Evolutionary conservation across 2,329 filamentous ascomycete species (phyloP), one percentile per base, ranked within the genome.

Genomic region (Calonectria pseudoturangicola): DNA sequence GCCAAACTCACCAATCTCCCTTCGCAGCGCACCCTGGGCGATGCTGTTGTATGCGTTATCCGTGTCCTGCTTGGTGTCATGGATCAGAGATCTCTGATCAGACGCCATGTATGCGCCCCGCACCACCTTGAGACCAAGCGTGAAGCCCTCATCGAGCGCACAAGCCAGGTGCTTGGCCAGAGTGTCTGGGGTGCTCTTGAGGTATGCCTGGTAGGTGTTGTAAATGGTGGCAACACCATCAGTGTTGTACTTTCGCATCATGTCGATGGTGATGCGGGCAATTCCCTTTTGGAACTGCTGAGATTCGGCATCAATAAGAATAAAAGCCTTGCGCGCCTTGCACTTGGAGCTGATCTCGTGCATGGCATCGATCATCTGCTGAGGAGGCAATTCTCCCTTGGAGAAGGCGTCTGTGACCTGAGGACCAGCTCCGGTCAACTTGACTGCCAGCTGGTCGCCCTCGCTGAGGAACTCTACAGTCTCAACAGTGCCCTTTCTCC

Each of bases 191-290:
- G 87, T 88, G 64, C 82, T 82, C 79, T 88, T 88, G 21, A 91
- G 85, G 77, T 91, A 91, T 62, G 86, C 87, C 73, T 91, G 90
- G 81, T 91, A 91, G 1, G 89, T 90, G 76, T 86, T 90, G 77
- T 84, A 86, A 16, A 86, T 76, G n/a, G 83, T 77, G 10, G 78
- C 85, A 3, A 76, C 71, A 9, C 81, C 79, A 15, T 85, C 79
- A 0, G 80, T 82, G 77, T 88, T 88, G 80, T 81, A 85, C 70
- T 79, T 79, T 51, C 80, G 79, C 81, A 85, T 85, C 15, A 85
- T 73, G 18, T 84, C 79, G 16, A 86, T 74, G 2, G 82, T 81
- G 5, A 81, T 74, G 3, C 73, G 64, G 48, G 80, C 77, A 41
- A 86, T 86, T 12, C 85, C 86, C 25, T 76, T 76, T 56, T 88